Evolutionary conservation across 306 rosid species (phyloP).

Genomic region (Abrus pulchellus): DNA sequence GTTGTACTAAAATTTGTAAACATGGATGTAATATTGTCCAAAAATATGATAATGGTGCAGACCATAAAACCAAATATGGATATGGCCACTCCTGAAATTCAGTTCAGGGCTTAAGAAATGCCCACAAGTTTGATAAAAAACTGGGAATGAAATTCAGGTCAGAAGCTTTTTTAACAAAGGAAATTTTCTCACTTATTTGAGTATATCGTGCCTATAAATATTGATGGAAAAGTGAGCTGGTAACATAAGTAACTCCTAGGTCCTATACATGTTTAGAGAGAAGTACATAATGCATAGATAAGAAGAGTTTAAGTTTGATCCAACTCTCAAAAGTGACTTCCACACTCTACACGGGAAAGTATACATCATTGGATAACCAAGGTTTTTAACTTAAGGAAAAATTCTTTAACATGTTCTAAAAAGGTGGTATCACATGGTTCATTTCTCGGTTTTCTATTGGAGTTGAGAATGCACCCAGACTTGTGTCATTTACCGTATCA

Average conservation of each 20-base stretch:
- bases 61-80: slow-evolving; percentile 17
- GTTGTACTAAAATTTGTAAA: background rate
- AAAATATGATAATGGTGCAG: slow-evolving; percentile 14
- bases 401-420: no score
- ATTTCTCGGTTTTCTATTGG: no score
- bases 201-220: background rate
- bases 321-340: no score
- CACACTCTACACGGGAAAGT: no score
- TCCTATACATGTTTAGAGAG: background rate
- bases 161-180: background rate
- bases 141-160: background rate
- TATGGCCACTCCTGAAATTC: no score
- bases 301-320: background rate
- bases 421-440: no score
- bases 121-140: no score
- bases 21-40: background rate
- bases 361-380: slow-evolving; percentile 7
- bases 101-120: no score
- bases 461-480: no score
- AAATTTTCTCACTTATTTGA: background rate
- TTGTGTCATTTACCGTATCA: no score
- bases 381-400: background rate
- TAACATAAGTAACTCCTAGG: background rate
- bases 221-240: background rate
- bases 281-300: background rate